Evolutionary conservation across 2,329 filamentous ascomycete genomes (phyloP), one percentile per base, ranked within the genome.

Genomic region (Pseudocercospora cruenta): DNA sequence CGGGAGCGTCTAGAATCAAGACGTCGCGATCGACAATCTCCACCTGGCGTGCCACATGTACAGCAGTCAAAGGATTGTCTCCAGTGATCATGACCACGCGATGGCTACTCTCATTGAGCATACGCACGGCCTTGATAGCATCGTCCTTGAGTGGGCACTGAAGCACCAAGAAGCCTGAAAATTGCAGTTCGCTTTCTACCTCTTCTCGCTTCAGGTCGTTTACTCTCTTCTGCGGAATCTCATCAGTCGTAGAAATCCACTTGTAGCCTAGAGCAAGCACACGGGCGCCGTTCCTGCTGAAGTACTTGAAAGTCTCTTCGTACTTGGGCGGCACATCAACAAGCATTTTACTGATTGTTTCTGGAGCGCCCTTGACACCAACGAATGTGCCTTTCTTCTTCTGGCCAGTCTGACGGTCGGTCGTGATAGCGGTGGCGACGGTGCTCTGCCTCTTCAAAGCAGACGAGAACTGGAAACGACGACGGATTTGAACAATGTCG

Each of bases 1-100:
- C 95, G 22, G 95, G 95, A 2, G 94, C 93, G 78, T 99, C 95
- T 26, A 99, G 85, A 72, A 99, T 98, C 66, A 98, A 86, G 62
- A 95, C 92, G 36, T 98, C 94, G 64, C 95, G 90, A 75, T 99
- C 95, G 16, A 99, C 93, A 78, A 99, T 99, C 78, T 99, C 95
- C 26, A 99, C 95, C 78, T 97, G 90, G 68, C 91, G 90, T 16
- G 95, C 95, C 64, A 99, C 95, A 77, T 99, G 94, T 10, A 97
- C 92, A 70, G 95, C 95, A 47, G 95, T 99, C 60, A 99, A 86
- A 12, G 95, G 94, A 78, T 99, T 99, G 79, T 99, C 95, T 77
- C 95, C 95, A 67, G 95, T 99, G 71, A 99, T 99, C 95, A 99
- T 99, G 73, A 99, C 91, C 55, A 97, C 93, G 73, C 95, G 92